Conservation (phyloP, 78 protist species). For the Dictyostelium firmibasis region DNA sequence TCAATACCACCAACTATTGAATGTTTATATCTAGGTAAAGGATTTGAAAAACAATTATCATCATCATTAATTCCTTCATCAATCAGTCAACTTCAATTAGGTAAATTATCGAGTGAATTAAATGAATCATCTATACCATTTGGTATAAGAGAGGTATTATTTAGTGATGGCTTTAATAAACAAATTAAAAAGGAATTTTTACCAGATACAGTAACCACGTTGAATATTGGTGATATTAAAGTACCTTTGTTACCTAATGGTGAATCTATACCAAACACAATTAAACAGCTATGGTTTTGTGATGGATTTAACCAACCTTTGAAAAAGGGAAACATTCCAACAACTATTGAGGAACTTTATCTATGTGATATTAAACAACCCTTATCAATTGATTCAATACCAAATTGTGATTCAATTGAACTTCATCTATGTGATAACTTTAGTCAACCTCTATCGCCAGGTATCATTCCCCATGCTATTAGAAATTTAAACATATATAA, state of each 20-base stretch:
- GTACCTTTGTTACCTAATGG: not conserved
- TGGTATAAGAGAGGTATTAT: not conserved
- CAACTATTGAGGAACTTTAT: not conserved
- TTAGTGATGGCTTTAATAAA: not conserved
- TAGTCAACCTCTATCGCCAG: not conserved
- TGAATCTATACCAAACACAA: not conserved
- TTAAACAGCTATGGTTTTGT: too few relatives aligned
- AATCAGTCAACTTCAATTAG: not conserved
- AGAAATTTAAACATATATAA: too few relatives aligned
- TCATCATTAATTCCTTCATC: not conserved
- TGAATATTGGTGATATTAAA: not conserved
- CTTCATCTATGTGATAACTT: not conserved
- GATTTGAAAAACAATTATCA: not conserved
- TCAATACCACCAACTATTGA: not conserved
- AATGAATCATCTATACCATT: not conserved
- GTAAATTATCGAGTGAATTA: not conserved
- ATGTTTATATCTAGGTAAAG: not conserved
- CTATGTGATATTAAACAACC: too few relatives aligned
- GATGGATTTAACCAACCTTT: not conserved
- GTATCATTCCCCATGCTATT: not conserved
- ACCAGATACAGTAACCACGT: not conserved
- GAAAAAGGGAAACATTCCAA: not conserved
- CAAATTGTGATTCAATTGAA: not conserved
- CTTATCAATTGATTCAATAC: not conserved
- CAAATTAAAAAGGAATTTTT: not conserved